Percentiles rank a stretch among this genome's conserved stretches.
phyloP scores from a whole-genome alignment of 176 grass and related monocot genomes.

The Coix lacrymajobi region DNA sequence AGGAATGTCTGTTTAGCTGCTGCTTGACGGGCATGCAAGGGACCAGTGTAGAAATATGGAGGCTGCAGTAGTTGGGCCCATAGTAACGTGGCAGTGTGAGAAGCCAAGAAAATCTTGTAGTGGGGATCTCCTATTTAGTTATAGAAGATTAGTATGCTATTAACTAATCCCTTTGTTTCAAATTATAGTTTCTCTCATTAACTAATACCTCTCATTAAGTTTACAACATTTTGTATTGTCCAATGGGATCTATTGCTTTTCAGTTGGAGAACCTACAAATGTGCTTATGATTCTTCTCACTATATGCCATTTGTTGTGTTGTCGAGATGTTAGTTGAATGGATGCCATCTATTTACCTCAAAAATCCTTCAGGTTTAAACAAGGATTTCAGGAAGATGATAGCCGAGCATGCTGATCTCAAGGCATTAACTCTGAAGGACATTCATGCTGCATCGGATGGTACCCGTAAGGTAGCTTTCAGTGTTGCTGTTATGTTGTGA shows the following conservation, averaged over 20 bases:
- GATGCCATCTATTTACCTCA: neutral
- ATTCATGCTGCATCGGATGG: slow-evolving; percentile 69
- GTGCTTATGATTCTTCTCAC: neutral
- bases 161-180: neutral
- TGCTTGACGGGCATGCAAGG: too few relatives aligned
- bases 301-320: neutral
- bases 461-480: slow-evolving; percentile 72
- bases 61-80: too few relatives aligned
- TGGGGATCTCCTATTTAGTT: too few relatives aligned
- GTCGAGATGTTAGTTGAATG: neutral
- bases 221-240: neutral
- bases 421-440: slow-evolving; percentile 81
- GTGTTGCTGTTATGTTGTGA: slow-evolving; percentile 6
- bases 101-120: too few relatives aligned
- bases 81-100: too few relatives aligned
- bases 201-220: neutral
- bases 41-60: too few relatives aligned
- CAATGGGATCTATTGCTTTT: neutral
- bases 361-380: slow-evolving; percentile 62
- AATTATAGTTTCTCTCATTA: too few relatives aligned
- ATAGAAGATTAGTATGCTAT: neutral
- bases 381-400: slow-evolving; percentile 94
- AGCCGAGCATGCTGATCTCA: slow-evolving; percentile 58
- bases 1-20: too few relatives aligned
- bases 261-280: neutral